Base-by-base conservation (phyloP, 2,329 filamentous ascomycete species). In the Pyrenophora seminiperda region DNA sequence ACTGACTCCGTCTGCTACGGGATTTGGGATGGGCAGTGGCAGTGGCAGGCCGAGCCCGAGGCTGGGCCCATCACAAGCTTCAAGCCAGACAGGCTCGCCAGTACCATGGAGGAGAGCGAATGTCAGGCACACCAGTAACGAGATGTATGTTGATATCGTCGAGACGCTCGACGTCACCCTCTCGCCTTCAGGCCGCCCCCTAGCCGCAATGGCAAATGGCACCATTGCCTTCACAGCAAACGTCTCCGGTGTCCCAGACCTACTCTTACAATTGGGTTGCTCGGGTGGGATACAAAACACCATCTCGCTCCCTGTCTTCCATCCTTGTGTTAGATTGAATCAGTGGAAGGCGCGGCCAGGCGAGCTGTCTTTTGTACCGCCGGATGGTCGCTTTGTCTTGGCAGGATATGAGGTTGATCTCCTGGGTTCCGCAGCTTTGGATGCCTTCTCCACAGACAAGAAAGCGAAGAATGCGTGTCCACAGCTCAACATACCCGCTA, bases 141-240 rank as follows among this genome's bases (percentile, higher is more conserved):
- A 99, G 73, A 81, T 99, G 61, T 97, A 97, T 71, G 93, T 96
- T 49, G 94, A 99, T 71, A 85, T 99, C 10, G 85, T 99, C 54
- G 94, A 99, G 76, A 91, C 90, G 1, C 79, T 99, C 0, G 84
- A 86, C 1, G 90, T 97, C 32, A 96, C 89, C 0, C 82, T 97
- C 33, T 91, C 94, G 0, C 94, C 94, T 0, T 97, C 92, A 0
- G 94, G 94, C 4, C 83, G 91, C 11, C 88, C 93, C 1, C 80
- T 99, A 17, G 86, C 90, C 6, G 93, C 94, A 3, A 87, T 96
- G 58, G 89, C 91, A 11, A 89, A 94, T 62, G 94, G 94, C 13
- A 95, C 91, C 4, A 93, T 99, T 60, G 92, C 90, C 1, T 97
- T 97, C 72, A 97, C 91, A 0, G 87, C 89, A 45, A 97, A 97